A percentile compares a stretch with the other conserved stretches of the same genome.
phyloP scores from a whole-genome alignment of 768 basidiomycete species.

The Cystofilobasidium macerans region DNA sequence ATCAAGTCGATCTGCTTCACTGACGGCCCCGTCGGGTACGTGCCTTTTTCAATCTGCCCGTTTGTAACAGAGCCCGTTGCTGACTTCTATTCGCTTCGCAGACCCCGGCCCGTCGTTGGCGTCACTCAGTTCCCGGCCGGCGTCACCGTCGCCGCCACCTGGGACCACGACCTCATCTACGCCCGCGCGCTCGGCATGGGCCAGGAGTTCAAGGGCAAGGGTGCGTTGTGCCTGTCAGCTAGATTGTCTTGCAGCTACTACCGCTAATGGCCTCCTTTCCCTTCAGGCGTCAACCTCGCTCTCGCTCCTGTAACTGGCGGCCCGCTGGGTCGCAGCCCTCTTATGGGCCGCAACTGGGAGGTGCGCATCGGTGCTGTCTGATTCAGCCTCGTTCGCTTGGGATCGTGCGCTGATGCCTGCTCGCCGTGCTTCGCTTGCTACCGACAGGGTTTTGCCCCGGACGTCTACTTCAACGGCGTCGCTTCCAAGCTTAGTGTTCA shows the following conservation, averaged over 20 bases:
- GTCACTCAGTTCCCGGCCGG: constrained; percentile 24
- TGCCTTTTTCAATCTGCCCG: not conserved
- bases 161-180: constrained; percentile 44
- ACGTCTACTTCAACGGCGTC: constrained; percentile 28
- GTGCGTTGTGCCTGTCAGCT: constrained; percentile 33
- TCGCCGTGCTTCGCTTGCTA: not conserved
- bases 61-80: not conserved
- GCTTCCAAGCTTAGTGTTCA: constrained; percentile 27
- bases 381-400: not conserved
- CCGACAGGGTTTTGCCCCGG: constrained; percentile 21
- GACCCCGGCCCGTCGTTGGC: constrained; percentile 10
- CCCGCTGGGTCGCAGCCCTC: constrained; percentile 24
- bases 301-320: constrained; percentile 40
- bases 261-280: too few relatives aligned
- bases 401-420: not conserved
- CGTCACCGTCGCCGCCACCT: constrained; percentile 19
- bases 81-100: not conserved
- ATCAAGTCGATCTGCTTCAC: constrained; percentile 13
- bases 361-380: not conserved
- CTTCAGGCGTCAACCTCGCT: constrained; percentile 51
- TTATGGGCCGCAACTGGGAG: constrained; percentile 27
- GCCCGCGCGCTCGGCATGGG: constrained; percentile 68
- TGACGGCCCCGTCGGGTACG: constrained; percentile 14
- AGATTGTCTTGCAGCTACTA: too few relatives aligned
- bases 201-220: constrained; percentile 68